phyloP scores from a whole-genome alignment of 2,329 filamentous ascomycete genomes.

The Apiospora aurea region DNA sequence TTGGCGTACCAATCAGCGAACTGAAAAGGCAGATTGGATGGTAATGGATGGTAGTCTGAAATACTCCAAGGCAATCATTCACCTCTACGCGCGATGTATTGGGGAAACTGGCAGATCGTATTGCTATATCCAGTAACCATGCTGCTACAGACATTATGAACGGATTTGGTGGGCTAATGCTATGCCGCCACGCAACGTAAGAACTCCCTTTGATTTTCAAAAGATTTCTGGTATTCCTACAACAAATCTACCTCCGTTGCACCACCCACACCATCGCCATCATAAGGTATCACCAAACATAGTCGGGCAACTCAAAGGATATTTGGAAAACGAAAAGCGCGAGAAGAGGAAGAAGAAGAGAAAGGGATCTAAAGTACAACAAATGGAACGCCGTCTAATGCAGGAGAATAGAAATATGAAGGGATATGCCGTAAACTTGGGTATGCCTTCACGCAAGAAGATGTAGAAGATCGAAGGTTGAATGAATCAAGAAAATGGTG shows the following conservation, averaged over 20 bases:
- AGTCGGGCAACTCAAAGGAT: neutral
- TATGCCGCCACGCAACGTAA: too few relatives aligned
- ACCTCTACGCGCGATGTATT: neutral
- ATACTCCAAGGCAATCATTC: neutral
- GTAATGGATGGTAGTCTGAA: neutral
- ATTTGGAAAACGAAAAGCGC: neutral
- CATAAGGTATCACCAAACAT: neutral
- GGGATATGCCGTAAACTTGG: neutral
- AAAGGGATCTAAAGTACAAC: too few relatives aligned
- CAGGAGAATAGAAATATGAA: neutral
- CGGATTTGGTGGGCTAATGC: neutral
- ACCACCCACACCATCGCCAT: neutral
- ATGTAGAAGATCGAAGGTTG: neutral
- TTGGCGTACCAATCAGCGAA: neutral
- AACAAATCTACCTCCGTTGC: neutral
- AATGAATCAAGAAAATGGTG: neutral
- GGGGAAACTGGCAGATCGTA: neutral
- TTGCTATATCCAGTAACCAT: neutral
- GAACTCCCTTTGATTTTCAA: neutral
- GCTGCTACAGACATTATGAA: neutral
- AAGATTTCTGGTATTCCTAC: neutral
- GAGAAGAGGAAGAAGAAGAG: neutral
- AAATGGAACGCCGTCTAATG: neutral
- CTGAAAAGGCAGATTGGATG: neutral
- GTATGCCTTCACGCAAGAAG: neutral